A percentile compares a stretch with the other conserved stretches of the same genome.
Conservation (phyloP, 352 stramenopile genomes). For the Phytophthora boehmeriae region DNA sequence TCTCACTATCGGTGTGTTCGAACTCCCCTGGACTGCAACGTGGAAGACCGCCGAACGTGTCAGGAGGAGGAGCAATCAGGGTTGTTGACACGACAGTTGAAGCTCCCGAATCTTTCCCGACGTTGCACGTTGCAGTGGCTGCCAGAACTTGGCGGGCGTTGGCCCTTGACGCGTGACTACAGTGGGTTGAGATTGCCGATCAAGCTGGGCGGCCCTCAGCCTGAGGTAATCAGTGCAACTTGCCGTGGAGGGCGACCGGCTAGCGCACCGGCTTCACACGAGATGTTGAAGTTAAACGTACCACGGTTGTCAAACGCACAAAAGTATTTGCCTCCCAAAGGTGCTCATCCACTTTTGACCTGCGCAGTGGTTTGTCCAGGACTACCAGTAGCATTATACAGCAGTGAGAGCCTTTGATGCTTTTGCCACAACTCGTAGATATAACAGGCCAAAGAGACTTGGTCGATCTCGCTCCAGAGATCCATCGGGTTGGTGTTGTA, state of each 20-base stretch:
- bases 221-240: background rate
- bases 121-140: constrained; percentile 19
- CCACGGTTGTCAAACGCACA: background rate
- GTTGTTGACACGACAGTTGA: constrained; percentile 23
- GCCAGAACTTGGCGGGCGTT: too few species aligned
- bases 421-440: too few species aligned
- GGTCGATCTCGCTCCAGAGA: too few species aligned
- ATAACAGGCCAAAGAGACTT: too few species aligned
- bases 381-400: too few species aligned
- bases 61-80: too few species aligned
- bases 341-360: too few species aligned
- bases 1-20: constrained; percentile 2
- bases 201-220: too few species aligned
- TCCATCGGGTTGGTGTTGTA: too few species aligned
- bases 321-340: background rate
- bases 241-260: background rate
- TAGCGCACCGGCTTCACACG: background rate
- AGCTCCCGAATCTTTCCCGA: constrained; percentile 15
- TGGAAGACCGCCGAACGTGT: background rate
- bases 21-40: background rate
- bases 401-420: too few species aligned
- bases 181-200: constrained; percentile 4
- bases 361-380: too few species aligned
- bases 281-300: background rate
- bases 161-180: constrained; percentile 15